Conservation (phyloP, 1,139 yeast species). For the Debaryomyces sp. region DNA sequence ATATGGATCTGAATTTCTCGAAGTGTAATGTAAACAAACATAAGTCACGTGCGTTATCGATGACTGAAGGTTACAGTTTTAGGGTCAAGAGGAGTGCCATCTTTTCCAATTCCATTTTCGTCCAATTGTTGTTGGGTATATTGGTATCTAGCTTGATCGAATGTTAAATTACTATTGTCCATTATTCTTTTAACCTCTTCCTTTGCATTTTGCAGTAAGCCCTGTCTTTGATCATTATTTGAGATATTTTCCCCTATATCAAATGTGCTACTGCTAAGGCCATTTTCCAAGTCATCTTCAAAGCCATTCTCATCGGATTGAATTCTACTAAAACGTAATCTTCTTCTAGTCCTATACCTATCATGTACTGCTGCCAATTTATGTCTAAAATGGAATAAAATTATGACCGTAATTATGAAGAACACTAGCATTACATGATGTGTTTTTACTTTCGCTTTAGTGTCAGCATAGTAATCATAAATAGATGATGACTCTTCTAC, state of each 20-base stretch:
- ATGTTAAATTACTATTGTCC: conserved; percentile 49
- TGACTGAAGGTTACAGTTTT: conserved; percentile 37
- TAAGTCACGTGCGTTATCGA: conserved; percentile 8
- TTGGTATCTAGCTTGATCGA: conserved; percentile 70
- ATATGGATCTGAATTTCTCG: background rate
- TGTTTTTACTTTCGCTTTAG: background rate
- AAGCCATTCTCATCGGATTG: conserved; percentile 36
- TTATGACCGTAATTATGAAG: conserved; percentile 6
- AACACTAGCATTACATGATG: conserved; percentile 5
- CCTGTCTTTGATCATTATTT: conserved; percentile 56
- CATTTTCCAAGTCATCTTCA: conserved; percentile 63
- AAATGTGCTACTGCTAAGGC: conserved; percentile 63
- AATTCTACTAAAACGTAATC: conserved; percentile 23
- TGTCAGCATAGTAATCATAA: background rate
- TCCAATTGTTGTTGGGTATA: conserved; percentile 52
- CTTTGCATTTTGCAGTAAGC: conserved; percentile 61
- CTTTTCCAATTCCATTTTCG: conserved; percentile 53
- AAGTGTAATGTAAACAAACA: conserved; percentile 11
- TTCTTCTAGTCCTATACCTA: conserved; percentile 26
- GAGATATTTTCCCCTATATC: conserved; percentile 52
- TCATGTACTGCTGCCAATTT: conserved; percentile 27
- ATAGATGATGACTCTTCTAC: background rate
- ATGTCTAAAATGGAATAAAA: conserved; percentile 29
- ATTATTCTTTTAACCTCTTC: conserved; percentile 54
- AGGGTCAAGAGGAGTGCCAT: conserved; percentile 45